Conservation (phyloP, 2,329 filamentous ascomycete genomes). For the Beauveria asiatica region DNA sequence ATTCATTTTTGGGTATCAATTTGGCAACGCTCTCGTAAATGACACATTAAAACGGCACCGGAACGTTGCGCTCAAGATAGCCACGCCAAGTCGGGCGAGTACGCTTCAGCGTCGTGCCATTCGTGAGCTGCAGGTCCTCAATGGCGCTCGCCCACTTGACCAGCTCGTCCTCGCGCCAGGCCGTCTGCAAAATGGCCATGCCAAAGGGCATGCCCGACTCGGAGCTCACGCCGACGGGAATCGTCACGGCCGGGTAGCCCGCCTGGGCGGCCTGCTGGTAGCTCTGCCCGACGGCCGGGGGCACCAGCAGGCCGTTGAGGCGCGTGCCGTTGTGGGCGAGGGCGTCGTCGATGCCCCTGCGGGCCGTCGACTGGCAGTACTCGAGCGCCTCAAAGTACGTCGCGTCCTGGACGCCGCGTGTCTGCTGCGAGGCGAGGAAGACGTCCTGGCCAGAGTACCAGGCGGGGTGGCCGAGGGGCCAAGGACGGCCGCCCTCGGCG, state of each 20-base stretch:
- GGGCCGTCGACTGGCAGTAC: constrained; percentile 50
- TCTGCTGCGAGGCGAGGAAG: constrained; percentile 54
- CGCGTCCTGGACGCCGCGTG: constrained; percentile 52
- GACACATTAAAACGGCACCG: constrained; percentile 22
- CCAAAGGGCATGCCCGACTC: constrained; percentile 54
- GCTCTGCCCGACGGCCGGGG: constrained; percentile 58
- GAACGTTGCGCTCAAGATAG: constrained; percentile 38
- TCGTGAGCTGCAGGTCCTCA: constrained; percentile 43
- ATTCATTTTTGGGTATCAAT: no score
- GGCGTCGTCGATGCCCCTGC: constrained; percentile 63
- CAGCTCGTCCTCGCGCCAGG: constrained; percentile 46
- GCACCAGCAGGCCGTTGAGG: constrained; percentile 58
- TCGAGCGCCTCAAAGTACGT: constrained; percentile 59
- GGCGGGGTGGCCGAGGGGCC: constrained; percentile 46
- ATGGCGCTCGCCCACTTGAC: constrained; percentile 52
- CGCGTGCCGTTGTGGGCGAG: constrained; percentile 37
- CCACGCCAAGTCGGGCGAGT: constrained; percentile 43
- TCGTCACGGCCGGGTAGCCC: constrained; percentile 63
- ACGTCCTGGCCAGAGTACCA: constrained; percentile 65
- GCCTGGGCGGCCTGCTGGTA: constrained; percentile 67
- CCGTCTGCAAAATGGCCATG: constrained; percentile 46
- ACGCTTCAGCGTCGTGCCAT: constrained; percentile 36
- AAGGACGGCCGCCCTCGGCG: constrained; percentile 56
- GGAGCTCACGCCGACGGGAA: constrained; percentile 52
- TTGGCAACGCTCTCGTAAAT: no score